These are phyloP conservation scores for Rostrohypoxylon terebratum DNA, from an alignment of 495 filamentous ascomycete genomes.

Conservation along the genomic window DNA sequence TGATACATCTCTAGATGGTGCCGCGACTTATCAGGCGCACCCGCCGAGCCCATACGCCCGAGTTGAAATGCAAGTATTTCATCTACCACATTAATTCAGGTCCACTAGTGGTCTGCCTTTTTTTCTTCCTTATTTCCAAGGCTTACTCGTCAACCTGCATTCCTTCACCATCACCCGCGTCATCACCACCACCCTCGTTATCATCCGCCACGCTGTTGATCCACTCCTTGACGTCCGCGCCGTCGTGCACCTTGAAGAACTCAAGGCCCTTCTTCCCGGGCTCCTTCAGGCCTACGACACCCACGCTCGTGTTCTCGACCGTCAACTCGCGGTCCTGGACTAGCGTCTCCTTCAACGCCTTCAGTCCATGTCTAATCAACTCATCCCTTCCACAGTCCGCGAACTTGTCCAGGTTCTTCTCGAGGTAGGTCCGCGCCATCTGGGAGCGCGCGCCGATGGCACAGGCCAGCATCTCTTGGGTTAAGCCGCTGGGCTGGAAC, in stretches of 20 bases:
- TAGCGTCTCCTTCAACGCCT: conserved; percentile 93
- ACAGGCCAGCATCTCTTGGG: conserved; percentile 94
- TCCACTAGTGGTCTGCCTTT: neutral
- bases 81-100: neutral
- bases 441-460: conserved; percentile 95
- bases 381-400: conserved; percentile 78
- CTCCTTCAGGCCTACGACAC: conserved; percentile 76
- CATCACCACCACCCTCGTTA: conserved; percentile 66
- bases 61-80: conserved; percentile 39
- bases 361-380: conserved; percentile 88
- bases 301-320: conserved; percentile 93
- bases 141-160: conserved; percentile 84
- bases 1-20: conserved; percentile 46
- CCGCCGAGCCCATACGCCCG: conserved; percentile 39
- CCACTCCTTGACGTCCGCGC: conserved; percentile 83
- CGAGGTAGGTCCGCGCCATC: conserved; percentile 96
- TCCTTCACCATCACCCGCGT: conserved; percentile 60
- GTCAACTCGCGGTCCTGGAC: conserved; percentile 97
- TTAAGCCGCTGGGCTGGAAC: conserved; percentile 96
- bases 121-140: neutral
- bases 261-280: conserved; percentile 70
- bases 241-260: conserved; percentile 93
- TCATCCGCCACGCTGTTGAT: conserved; percentile 74
- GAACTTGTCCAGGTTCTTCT: conserved; percentile 89
- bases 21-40: conserved; percentile 24